Percentiles rank a stretch among this genome's conserved stretches.
These are phyloP conservation scores for Penicillium sp. DNA, from an alignment of 2,329 filamentous ascomycete species.

Conservation along the genomic window DNA sequence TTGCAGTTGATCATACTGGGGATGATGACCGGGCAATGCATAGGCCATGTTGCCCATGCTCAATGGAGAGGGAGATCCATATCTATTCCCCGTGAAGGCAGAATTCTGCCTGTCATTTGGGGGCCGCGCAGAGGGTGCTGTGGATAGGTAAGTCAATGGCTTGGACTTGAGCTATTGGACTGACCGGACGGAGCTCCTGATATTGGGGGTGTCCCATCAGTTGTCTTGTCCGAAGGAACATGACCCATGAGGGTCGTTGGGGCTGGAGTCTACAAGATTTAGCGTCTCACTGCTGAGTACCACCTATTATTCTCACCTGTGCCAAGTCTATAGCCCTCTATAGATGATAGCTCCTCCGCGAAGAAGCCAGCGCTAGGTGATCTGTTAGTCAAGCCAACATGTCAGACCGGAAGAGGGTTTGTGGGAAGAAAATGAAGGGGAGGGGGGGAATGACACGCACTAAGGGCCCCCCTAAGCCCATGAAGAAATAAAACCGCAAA, in stretches of 20 bases:
- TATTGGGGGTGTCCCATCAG: conserved; percentile 11
- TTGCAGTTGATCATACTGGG: conserved; percentile 27
- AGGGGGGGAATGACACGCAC: neutral
- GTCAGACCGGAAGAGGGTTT: neutral
- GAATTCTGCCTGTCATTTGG: conserved; percentile 23
- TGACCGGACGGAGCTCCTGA: conserved; percentile 15
- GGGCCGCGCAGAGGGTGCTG: conserved; percentile 14
- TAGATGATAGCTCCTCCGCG: neutral
- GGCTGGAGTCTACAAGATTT: neutral
- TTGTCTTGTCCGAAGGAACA: conserved; percentile 26
- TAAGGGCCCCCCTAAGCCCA: neutral
- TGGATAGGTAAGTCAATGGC: conserved; percentile 1
- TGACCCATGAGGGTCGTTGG: conserved; percentile 30
- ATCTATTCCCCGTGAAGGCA: conserved; percentile 20
- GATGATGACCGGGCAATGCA: conserved; percentile 28
- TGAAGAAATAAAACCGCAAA: neutral
- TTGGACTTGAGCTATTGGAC: neutral
- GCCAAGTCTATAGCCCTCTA: neutral
- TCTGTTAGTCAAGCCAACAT: neutral
- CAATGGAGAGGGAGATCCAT: conserved; percentile 25
- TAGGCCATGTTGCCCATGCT: conserved; percentile 35
- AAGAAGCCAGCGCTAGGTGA: neutral
- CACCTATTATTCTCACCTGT: neutral
- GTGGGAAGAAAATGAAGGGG: neutral
- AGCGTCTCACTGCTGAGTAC: neutral